Percentiles rank a stretch among this genome's conserved stretches.
Evolutionary conservation across 257 asterid species (phyloP).

Genomic region (Nicotiana otophora): DNA sequence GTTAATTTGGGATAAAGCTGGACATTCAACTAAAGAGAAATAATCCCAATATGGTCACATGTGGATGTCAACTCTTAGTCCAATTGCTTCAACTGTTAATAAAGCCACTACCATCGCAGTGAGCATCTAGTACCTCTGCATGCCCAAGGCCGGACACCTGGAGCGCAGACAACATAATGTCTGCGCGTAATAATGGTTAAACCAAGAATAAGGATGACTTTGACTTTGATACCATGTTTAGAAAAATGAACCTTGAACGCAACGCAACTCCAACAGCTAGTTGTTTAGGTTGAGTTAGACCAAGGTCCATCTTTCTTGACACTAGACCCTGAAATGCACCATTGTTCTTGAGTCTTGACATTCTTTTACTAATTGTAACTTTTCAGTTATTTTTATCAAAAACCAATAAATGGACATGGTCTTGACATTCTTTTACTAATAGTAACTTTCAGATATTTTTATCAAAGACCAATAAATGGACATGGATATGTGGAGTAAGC

Average conservation of each 20-base stretch:
- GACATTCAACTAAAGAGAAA: neutral
- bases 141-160: neutral
- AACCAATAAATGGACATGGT: neutral
- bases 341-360: neutral
- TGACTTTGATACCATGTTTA: neutral
- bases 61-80: neutral
- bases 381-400: neutral
- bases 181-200: neutral
- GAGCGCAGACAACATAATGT: neutral
- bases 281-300: neutral
- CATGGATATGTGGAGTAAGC: neutral
- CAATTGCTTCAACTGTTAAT: neutral
- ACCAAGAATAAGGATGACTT: neutral
- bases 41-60: neutral
- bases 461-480: neutral
- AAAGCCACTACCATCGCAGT: neutral
- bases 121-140: neutral
- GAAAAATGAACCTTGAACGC: neutral
- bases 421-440: slow-evolving; percentile 1
- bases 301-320: neutral
- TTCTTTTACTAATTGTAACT: neutral
- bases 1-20: neutral
- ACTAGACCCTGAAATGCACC: neutral
- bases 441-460: neutral
- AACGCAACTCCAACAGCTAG: neutral